Evolutionary conservation across 192 early-diverging fungal genomes (phyloP), one percentile per base, ranked within the genome.

Genomic region (Coemansia sp.): DNA sequence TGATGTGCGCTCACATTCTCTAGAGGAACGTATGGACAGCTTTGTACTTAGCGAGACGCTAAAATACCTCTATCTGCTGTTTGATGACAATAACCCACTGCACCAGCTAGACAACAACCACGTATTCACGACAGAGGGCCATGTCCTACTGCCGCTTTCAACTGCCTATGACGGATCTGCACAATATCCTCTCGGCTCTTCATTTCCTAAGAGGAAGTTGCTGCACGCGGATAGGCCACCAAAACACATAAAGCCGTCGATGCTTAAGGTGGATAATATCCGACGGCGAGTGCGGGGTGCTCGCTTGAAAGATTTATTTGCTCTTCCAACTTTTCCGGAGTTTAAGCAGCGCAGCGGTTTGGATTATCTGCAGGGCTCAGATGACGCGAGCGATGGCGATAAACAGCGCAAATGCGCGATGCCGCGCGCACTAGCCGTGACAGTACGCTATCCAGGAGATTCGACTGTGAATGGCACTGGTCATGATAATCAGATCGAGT

Each of bases 31-130:
- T 6, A 96, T 98, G 94, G 96, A 98, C 60, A 94, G 92, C 62
- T 98, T 97, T 80, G 85, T 91, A 21, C 72, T 98, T 7, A 92
- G 90, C 52, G 96, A 98, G 75, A 97, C 96, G 1, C 83, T 98
- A 54, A 98, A 98, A 69, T 98, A 98, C 66, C 83, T 98, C n/a
- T 98, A 89, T 69, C 70, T 98, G n/a, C 83, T 98, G 25, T 98
- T 97, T 84, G 94, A 78, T 49, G 65, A 82, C 76, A 90, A 92
- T 12, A 87, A 96, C 51, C 67, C 81, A 16, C 71, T 95, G 21
- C 93, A 95, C 64, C 41, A 41, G 22, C 18, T 85, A 25, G 88
- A 94, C 59, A 84, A 76, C 47, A 93, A 91, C 65, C 89, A 86
- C 69, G 92, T 97, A 12, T 95, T 96, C 71, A 94, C 94, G 5